Conservation (phyloP, 2,329 filamentous ascomycete species). For the Aspergillus viridinutans region DNA sequence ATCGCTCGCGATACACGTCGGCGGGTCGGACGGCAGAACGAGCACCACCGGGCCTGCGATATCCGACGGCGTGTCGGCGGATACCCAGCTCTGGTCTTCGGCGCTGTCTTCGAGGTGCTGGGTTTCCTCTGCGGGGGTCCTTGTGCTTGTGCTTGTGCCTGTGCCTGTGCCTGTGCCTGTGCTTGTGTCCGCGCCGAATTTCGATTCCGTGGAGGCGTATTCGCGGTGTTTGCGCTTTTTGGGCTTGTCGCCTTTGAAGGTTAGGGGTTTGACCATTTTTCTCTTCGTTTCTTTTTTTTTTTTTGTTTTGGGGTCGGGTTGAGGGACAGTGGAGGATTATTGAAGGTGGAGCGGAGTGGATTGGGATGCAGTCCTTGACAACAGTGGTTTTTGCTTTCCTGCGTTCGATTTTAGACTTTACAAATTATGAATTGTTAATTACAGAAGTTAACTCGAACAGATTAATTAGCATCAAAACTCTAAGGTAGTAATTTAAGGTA, state of each 20-base stretch:
- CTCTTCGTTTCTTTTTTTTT: background rate
- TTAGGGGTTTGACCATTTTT: slow-evolving; percentile 68
- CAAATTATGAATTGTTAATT: background rate
- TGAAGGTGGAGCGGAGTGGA: background rate
- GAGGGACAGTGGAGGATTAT: background rate
- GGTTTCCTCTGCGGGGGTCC: slow-evolving; percentile 24
- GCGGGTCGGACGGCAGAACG: slow-evolving; percentile 69
- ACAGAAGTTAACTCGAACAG: background rate
- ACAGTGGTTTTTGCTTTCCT: background rate
- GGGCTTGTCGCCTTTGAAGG: slow-evolving; percentile 94
- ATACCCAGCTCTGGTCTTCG: slow-evolving; percentile 86
- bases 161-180: slow-evolving; percentile 22
- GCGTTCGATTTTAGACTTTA: background rate
- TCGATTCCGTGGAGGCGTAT: slow-evolving; percentile 40
- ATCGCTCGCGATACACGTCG: slow-evolving; percentile 78
- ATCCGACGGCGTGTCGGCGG: slow-evolving; percentile 69
- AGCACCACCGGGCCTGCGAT: slow-evolving; percentile 78
- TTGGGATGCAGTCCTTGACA: background rate
- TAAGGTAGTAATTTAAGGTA: background rate
- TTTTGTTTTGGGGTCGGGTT: slow-evolving; percentile 1
- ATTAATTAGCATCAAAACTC: background rate
- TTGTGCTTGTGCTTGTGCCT: slow-evolving; percentile 21
- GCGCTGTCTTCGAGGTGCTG: slow-evolving; percentile 34
- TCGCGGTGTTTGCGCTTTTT: slow-evolving; percentile 80
- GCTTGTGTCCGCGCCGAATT: slow-evolving; percentile 24